A percentile compares a stretch with the other conserved stretches of the same genome.
Evolutionary conservation across 2,329 filamentous ascomycete genomes (phyloP).

Genomic region (Penicillium frequentans): DNA sequence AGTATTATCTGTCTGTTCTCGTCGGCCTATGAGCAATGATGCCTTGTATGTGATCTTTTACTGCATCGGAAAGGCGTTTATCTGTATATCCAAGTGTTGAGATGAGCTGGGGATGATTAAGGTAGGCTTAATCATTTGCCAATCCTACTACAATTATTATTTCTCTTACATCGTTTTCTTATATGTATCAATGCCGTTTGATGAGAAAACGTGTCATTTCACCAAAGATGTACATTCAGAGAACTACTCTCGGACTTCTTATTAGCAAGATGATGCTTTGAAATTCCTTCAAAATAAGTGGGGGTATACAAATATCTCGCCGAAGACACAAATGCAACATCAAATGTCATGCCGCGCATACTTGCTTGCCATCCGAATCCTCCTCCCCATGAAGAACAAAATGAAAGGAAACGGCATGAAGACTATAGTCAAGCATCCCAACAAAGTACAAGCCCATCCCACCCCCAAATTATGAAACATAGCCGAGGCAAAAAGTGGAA

Average conservation of each 20-base stretch:
- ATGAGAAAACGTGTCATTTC: too few relatives aligned
- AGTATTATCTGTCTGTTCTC: background rate
- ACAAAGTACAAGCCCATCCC: slow-evolving; percentile 31
- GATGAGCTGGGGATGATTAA: background rate
- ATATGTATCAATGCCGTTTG: too few relatives aligned
- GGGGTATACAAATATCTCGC: background rate
- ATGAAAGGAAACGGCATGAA: slow-evolving; percentile 45
- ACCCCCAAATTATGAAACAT: slow-evolving; percentile 37
- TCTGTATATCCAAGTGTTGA: background rate
- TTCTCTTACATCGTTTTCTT: too few relatives aligned
- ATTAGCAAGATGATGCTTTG: background rate
- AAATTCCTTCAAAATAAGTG: background rate
- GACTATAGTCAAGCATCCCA: slow-evolving; percentile 28
- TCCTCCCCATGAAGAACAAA: slow-evolving; percentile 11
- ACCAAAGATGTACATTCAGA: background rate
- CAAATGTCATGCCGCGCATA: slow-evolving; percentile 24
- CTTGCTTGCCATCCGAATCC: slow-evolving; percentile 21
- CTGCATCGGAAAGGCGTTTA: background rate
- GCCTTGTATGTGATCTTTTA: background rate
- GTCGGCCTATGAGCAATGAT: background rate
- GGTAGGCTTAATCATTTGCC: background rate
- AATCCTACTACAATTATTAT: background rate
- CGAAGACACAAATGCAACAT: background rate
- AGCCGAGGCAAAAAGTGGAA: slow-evolving; percentile 30
- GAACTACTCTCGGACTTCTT: background rate